phyloP scores from a whole-genome alignment of 768 basidiomycete species.

The Lentinula edodes region DNA sequence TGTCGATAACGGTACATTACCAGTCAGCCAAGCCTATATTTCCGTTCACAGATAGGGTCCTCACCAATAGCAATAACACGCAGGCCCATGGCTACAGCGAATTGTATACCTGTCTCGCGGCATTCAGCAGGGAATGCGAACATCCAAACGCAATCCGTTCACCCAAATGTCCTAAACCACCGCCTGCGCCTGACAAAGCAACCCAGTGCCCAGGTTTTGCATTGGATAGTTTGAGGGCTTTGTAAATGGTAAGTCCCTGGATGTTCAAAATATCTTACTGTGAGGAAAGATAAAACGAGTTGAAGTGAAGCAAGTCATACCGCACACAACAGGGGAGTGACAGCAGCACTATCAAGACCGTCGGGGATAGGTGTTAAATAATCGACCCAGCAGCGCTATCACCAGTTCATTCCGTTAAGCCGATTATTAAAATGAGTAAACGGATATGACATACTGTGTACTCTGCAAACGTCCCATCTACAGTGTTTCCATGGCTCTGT shows the following conservation, averaged over 20 bases:
- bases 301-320: constrained; percentile 25
- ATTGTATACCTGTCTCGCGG: constrained; percentile 54
- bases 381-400: constrained; percentile 53
- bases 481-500: constrained; percentile 52
- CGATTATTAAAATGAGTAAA: not conserved
- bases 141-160: not conserved
- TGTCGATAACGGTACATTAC: constrained; percentile 11
- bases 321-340: constrained; percentile 71
- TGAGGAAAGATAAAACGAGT: not conserved
- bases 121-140: not conserved
- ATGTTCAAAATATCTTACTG: too few species aligned
- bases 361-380: constrained; percentile 78
- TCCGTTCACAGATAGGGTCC: not conserved
- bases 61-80: constrained; percentile 51
- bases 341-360: constrained; percentile 50
- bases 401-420: not conserved
- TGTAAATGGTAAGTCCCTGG: constrained; percentile 76
- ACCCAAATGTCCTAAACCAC: constrained; percentile 78
- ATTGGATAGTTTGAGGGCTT: constrained; percentile 64
- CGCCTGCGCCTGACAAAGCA: constrained; percentile 70
- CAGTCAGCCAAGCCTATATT: not conserved
- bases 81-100: constrained; percentile 70
- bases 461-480: constrained; percentile 68
- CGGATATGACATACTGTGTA: constrained; percentile 39
- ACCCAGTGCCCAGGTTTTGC: constrained; percentile 64